These are phyloP conservation scores for Linum usitatissimum DNA, from an alignment of 345 rosid genomes.

Conservation along the genomic window DNA sequence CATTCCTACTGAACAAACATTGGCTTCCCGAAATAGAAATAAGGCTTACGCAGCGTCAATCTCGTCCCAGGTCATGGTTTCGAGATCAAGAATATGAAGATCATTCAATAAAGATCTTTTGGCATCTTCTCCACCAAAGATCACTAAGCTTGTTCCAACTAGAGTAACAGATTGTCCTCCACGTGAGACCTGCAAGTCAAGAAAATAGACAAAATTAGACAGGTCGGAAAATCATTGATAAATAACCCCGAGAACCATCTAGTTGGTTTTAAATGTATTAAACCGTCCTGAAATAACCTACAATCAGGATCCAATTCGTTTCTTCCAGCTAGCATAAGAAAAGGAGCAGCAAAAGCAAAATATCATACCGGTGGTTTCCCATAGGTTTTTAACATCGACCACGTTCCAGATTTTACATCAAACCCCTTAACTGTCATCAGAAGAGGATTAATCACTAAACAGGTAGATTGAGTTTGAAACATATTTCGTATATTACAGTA, in stretches of 20 bases:
- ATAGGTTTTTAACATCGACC: constrained; percentile 85
- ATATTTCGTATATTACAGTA: constrained; percentile 14
- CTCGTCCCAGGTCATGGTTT: constrained; percentile 99
- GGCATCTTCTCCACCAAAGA: constrained; percentile 98
- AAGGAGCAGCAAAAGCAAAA: constrained; percentile 12
- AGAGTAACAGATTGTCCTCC: constrained; percentile 94
- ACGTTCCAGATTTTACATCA: constrained; percentile 56
- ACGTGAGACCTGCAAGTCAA: constrained; percentile 65
- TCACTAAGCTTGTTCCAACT: constrained; percentile 73
- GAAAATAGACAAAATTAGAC: neutral
- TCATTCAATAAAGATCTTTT: constrained; percentile 83
- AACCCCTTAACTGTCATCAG: constrained; percentile 67
- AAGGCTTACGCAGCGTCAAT: constrained; percentile 72
- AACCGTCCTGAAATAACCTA: too few relatives aligned
- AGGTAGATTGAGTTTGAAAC: neutral
- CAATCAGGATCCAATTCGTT: too few relatives aligned
- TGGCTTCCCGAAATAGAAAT: constrained; percentile 3
- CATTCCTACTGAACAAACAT: neutral
- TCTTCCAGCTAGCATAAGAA: too few relatives aligned
- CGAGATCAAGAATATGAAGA: constrained; percentile 89
- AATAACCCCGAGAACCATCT: neutral
- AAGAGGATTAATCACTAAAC: constrained; percentile 4
- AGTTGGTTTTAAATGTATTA: too few relatives aligned
- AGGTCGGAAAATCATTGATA: neutral
- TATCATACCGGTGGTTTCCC: constrained; percentile 88